A percentile compares a stretch with the other conserved stretches of the same genome.
These are phyloP conservation scores for Arachis hypogaea DNA, from an alignment of 306 rosid species.

Conservation along the genomic window DNA sequence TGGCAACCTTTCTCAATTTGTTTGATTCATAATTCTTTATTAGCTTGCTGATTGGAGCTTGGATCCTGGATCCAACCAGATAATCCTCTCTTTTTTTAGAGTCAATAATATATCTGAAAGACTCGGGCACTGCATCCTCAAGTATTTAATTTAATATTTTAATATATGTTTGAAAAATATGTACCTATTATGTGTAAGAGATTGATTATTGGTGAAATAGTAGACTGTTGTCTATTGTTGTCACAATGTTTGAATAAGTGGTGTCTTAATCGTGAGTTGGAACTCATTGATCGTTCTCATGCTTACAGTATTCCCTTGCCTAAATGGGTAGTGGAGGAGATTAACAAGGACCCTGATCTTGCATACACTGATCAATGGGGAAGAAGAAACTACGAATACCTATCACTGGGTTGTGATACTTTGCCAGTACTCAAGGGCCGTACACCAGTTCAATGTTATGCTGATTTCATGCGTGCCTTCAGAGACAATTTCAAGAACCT, in stretches of 20 bases:
- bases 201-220: neutral
- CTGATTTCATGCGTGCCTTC: slow-evolving; percentile 93
- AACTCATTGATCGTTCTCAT: neutral
- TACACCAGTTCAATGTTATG: slow-evolving; percentile 86
- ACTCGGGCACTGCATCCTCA: neutral
- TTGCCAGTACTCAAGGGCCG: slow-evolving; percentile 93
- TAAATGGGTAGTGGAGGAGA: slow-evolving; percentile 86
- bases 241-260: neutral
- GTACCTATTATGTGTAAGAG: too few species aligned
- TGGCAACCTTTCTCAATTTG: neutral
- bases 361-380: slow-evolving; percentile 99
- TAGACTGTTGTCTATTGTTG: neutral
- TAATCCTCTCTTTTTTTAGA: neutral
- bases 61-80: neutral
- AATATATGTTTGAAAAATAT: too few species aligned
- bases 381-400: slow-evolving; percentile 77
- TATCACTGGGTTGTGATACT: slow-evolving; percentile 86
- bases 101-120: neutral
- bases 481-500: slow-evolving; percentile 77
- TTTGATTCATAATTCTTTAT: neutral
- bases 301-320: slow-evolving; percentile 87
- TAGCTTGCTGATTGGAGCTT: neutral
- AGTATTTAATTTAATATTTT: too few species aligned
- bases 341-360: slow-evolving; percentile 74
- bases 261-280: neutral